Conservation (phyloP, 176 grass and related monocot genomes). For the Carex parvula region DNA sequence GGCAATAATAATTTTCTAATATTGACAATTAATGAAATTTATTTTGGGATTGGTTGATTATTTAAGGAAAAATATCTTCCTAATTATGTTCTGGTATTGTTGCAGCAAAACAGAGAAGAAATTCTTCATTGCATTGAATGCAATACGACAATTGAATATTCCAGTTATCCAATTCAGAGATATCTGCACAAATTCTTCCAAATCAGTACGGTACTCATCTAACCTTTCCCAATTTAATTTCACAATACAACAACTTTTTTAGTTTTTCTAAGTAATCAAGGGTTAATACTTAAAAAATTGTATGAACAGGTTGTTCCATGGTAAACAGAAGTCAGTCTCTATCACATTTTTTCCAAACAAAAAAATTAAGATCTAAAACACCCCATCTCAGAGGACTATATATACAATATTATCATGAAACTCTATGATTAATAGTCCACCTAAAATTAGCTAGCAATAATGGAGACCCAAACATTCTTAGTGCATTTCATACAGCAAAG, state of each 20-base stretch:
- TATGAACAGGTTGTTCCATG: not conserved
- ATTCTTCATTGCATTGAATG: slow-evolving; percentile 2
- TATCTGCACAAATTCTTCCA: not conserved
- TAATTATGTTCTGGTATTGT: not conserved
- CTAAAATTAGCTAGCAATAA: slow-evolving; percentile 17
- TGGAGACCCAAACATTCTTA: not conserved
- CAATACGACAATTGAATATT: not conserved
- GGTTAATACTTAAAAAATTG: not conserved
- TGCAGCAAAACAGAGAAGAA: not conserved
- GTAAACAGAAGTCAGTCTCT: not conserved
- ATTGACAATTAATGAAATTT: not conserved
- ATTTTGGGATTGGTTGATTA: not conserved
- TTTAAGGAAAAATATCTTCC: not conserved
- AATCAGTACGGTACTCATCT: not conserved
- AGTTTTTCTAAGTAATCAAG: not conserved
- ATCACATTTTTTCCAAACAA: not conserved
- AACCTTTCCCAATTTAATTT: not conserved
- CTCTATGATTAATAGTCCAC: slow-evolving; percentile 10
- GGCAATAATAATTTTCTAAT: not conserved
- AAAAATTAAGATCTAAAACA: not conserved
- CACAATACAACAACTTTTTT: not conserved
- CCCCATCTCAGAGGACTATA: not conserved
- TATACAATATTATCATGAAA: not conserved
- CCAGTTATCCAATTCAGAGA: not conserved
- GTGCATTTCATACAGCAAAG: slow-evolving; percentile 6